Evolutionary conservation across 129 eudicot genomes (phyloP).

Genomic region (Pittosporum tobira): DNA sequence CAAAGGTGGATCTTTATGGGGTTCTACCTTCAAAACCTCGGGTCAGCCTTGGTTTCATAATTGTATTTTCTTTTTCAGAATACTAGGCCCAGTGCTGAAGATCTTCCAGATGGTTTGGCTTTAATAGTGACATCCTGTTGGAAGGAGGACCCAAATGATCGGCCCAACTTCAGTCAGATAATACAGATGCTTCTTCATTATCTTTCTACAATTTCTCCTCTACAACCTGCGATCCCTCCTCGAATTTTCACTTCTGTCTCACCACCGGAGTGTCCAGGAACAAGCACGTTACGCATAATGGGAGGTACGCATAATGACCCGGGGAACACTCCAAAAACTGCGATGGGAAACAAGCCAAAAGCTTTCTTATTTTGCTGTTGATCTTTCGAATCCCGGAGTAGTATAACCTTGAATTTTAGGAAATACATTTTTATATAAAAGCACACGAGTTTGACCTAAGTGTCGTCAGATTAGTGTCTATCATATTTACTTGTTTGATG

Average conservation of each 20-base stretch:
- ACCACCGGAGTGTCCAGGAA: constrained; percentile 79
- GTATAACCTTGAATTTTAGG: constrained; percentile 4
- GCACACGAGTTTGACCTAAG: constrained; percentile 6
- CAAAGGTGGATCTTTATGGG: not conserved
- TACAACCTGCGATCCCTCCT: constrained; percentile 50
- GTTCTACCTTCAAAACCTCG: not conserved
- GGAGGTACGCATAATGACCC: constrained; percentile 39
- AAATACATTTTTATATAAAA: constrained; percentile 23
- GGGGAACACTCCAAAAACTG: constrained; percentile 42
- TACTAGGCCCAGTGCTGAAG: constrained; percentile 74
- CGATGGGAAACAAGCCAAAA: constrained; percentile 27
- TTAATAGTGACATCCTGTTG: constrained; percentile 74
- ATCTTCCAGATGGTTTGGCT: constrained; percentile 70
- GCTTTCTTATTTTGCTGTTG: constrained; percentile 66
- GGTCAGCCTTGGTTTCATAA: constrained; percentile 2
- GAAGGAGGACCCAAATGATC: constrained; percentile 75
- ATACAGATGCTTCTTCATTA: constrained; percentile 65
- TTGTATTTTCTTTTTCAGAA: constrained; percentile 37
- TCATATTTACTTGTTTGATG: constrained; percentile 14
- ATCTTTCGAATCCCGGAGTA: not conserved
- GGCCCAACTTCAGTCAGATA: constrained; percentile 76
- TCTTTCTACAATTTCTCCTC: constrained; percentile 47
- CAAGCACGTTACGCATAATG: constrained; percentile 68
- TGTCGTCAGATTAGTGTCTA: constrained; percentile 1
- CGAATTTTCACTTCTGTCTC: constrained; percentile 51